Conservation (phyloP, 805 yeast genomes). For the Yamadazyma paraphyllophila region DNA sequence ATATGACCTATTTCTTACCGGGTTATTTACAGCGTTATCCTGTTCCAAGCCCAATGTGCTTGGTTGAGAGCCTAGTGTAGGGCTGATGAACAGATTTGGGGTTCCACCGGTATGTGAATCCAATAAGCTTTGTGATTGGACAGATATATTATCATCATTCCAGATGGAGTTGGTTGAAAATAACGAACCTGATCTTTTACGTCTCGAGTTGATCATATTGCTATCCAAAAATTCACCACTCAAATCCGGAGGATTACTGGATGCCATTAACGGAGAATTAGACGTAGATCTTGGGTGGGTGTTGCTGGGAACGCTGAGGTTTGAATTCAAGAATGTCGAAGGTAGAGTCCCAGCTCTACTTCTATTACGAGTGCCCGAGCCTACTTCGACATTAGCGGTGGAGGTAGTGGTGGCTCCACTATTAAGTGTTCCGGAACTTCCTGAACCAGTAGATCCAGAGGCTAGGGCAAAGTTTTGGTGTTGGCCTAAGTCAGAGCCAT, state of each 20-base stretch:
- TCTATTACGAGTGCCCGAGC: slow-evolving; percentile 35
- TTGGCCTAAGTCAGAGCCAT: too few relatives aligned
- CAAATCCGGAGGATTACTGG: slow-evolving; percentile 2
- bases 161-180: slow-evolving; percentile 54
- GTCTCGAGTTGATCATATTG: slow-evolving; percentile 14
- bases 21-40: slow-evolving; percentile 2
- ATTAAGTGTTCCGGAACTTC: slow-evolving; percentile 12
- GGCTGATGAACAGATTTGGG: slow-evolving; percentile 13
- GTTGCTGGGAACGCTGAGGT: not conserved
- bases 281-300: slow-evolving; percentile 11
- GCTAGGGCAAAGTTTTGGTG: too few relatives aligned
- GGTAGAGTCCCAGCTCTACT: slow-evolving; percentile 82
- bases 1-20: slow-evolving; percentile 47
- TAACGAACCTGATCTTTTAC: slow-evolving; percentile 58
- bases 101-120: slow-evolving; percentile 6
- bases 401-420: slow-evolving; percentile 6
- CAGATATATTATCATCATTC: slow-evolving; percentile 45
- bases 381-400: slow-evolving; percentile 4
- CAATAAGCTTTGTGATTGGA: slow-evolving; percentile 8
- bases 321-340: slow-evolving; percentile 44
- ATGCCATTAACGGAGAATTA: slow-evolving; percentile 19
- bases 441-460: not conserved
- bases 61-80: slow-evolving; percentile 13
- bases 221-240: slow-evolving; percentile 5
- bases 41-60: slow-evolving; percentile 6